phyloP scores from a whole-genome alignment of 2,329 filamentous ascomycete species.

The Malbranchea zuffiana region DNA sequence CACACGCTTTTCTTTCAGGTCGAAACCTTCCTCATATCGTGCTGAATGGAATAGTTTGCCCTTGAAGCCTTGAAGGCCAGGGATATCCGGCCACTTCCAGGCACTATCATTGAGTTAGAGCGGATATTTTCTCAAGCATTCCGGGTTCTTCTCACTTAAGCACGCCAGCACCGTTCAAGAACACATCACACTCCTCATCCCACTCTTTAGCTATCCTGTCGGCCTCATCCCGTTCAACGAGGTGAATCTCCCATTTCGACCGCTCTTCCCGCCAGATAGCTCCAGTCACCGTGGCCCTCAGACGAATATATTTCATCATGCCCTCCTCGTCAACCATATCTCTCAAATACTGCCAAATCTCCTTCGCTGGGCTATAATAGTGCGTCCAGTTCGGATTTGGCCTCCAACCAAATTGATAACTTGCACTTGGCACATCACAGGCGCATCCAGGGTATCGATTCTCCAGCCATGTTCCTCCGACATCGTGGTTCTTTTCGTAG shows the following conservation, averaged over 20 bases:
- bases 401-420: slow-evolving; percentile 58
- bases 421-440: slow-evolving; percentile 59
- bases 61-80: slow-evolving; percentile 38
- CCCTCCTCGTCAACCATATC: slow-evolving; percentile 52
- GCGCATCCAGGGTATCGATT: slow-evolving; percentile 51
- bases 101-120: slow-evolving; percentile 12
- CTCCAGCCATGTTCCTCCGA: slow-evolving; percentile 31
- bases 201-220: slow-evolving; percentile 18
- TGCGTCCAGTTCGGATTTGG: slow-evolving; percentile 60
- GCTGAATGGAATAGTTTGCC: slow-evolving; percentile 38
- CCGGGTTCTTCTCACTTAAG: slow-evolving; percentile 25
- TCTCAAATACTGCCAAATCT: slow-evolving; percentile 60
- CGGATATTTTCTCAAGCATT: slow-evolving; percentile 19
- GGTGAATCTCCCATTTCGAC: slow-evolving; percentile 28
- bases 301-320: slow-evolving; percentile 49
- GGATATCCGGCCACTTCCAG: slow-evolving; percentile 39
- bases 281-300: slow-evolving; percentile 46
- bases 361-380: slow-evolving; percentile 54
- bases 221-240: slow-evolving; percentile 13
- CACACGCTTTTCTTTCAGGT: slow-evolving; percentile 23
- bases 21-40: slow-evolving; percentile 30
- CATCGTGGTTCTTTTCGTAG: slow-evolving; percentile 27
- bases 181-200: slow-evolving; percentile 21
- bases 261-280: slow-evolving; percentile 43
- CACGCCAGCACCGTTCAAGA: slow-evolving; percentile 32